Evolutionary conservation across 2,329 filamentous ascomycete species (phyloP), one percentile per base, ranked within the genome.

Genomic region (Ustilaginoidea virens): DNA sequence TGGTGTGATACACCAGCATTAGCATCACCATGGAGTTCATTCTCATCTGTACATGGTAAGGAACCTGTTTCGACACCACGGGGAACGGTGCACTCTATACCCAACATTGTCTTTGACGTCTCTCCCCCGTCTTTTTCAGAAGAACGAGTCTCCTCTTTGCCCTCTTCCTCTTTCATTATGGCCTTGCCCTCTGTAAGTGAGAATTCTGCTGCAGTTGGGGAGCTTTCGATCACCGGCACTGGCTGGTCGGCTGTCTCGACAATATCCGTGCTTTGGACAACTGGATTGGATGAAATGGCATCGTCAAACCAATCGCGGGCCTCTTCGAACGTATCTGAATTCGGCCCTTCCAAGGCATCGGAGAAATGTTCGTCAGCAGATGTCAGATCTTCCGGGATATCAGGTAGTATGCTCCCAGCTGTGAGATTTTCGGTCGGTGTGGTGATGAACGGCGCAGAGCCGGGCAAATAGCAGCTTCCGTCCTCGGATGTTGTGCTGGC

Each of bases 401-500:
- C 43, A 7, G 36, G 33, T 16, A 42, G 30, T 5, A 28, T 27
- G 8, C 36, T 37, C 3, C 33, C 32, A 11, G 25, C 30, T 5
- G 25, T 28, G 11, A 33, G 37, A 17, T 36, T 35, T 30, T 42
- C 43, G 20, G 39, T 39, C 5, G 46, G 43, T 7, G 42, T 45
- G n/a, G 42, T 36, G 23, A 41, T 39, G 27, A 50, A 44, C 3
- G 60, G 52, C 15, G 52, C 53, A 10, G 55, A 53, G 28, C 53
- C 43, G 17, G 56, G 49, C 11, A 61, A 38, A 37, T 58, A 56
- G 9, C 55, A 58, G 39, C 52, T 62, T 37, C 52, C 46, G 34
- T 58, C 50, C 38, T 58, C 59, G 5, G 53, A 55, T 33, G 51
- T 55, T 11, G 56, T 33, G 21, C 63, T 56, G 11, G 58, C 36